Conservation (phyloP, 768 basidiomycete genomes). For the Lactarius hatsudake region DNA sequence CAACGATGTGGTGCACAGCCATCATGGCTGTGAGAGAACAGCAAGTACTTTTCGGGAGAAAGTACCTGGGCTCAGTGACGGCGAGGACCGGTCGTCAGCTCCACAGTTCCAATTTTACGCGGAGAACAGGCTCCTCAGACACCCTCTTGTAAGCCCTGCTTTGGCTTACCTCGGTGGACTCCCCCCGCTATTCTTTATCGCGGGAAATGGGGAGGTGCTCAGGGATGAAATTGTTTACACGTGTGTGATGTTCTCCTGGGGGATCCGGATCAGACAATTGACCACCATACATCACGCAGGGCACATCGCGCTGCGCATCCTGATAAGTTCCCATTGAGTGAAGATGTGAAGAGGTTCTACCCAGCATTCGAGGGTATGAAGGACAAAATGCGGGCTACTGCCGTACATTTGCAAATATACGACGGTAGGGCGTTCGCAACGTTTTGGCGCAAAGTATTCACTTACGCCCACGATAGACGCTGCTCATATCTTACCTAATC, state of each 20-base stretch:
- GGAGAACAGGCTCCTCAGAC: constrained; percentile 68
- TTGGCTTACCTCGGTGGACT: constrained; percentile 84
- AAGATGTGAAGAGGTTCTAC: constrained; percentile 50
- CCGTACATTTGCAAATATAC: constrained; percentile 89
- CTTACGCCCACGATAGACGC: constrained; percentile 45
- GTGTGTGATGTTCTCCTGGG: constrained; percentile 35
- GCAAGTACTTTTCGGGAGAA: neutral
- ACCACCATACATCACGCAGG: constrained; percentile 35
- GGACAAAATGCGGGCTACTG: constrained; percentile 53
- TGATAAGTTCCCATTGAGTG: constrained; percentile 52
- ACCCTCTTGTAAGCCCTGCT: constrained; percentile 81
- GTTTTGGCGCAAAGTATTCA: neutral
- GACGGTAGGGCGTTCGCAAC: constrained; percentile 51
- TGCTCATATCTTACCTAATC: constrained; percentile 67
- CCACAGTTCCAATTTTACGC: constrained; percentile 69
- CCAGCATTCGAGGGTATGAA: constrained; percentile 57
- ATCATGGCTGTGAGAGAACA: constrained; percentile 14
- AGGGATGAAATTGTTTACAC: constrained; percentile 88
- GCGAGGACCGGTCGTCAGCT: neutral
- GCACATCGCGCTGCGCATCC: constrained; percentile 93
- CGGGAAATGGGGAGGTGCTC: constrained; percentile 86
- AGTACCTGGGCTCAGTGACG: neutral
- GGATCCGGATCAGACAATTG: neutral
- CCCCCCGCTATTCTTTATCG: constrained; percentile 80
- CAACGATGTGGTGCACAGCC: constrained; percentile 47